Evolutionary conservation across 2,329 filamentous ascomycete species (phyloP).

Genomic region (Geosmithia morbida): DNA sequence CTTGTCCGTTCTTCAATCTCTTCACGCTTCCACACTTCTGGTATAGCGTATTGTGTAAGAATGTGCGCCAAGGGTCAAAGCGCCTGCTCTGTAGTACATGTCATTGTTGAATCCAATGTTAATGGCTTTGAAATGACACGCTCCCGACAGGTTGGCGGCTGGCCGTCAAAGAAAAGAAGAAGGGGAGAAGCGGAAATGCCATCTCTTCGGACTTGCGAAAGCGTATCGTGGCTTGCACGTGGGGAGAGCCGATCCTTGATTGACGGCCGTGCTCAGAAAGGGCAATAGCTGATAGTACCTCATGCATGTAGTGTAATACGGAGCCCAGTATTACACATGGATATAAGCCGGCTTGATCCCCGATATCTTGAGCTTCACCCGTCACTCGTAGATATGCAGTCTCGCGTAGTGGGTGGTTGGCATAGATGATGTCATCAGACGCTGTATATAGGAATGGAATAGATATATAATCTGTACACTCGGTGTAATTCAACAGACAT

Average conservation of each 20-base stretch:
- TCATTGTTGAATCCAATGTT: too few species aligned
- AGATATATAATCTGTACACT: too few species aligned
- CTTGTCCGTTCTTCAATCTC: background rate
- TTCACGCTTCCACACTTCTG: background rate
- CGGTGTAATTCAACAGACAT: too few species aligned
- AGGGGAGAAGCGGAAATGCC: background rate
- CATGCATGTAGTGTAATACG: too few species aligned
- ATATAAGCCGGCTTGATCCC: background rate
- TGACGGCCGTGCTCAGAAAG: background rate
- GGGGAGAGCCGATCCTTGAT: background rate
- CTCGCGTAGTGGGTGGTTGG: background rate
- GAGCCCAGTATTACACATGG: background rate
- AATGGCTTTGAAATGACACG: background rate
- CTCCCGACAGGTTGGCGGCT: background rate
- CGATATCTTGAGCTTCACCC: background rate
- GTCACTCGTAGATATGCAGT: background rate
- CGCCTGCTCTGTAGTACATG: background rate
- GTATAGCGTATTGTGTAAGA: background rate
- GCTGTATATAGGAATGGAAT: too few species aligned
- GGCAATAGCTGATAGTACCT: background rate
- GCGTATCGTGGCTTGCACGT: background rate
- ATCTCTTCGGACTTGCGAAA: background rate
- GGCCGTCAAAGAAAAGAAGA: background rate
- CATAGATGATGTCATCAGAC: too few species aligned
- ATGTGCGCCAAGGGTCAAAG: background rate